Percentiles rank a stretch among this genome's conserved stretches.
Evolutionary conservation across 225 moss, liverwort and hornwort species (phyloP).

Genomic region (Anthoceros angustus): DNA sequence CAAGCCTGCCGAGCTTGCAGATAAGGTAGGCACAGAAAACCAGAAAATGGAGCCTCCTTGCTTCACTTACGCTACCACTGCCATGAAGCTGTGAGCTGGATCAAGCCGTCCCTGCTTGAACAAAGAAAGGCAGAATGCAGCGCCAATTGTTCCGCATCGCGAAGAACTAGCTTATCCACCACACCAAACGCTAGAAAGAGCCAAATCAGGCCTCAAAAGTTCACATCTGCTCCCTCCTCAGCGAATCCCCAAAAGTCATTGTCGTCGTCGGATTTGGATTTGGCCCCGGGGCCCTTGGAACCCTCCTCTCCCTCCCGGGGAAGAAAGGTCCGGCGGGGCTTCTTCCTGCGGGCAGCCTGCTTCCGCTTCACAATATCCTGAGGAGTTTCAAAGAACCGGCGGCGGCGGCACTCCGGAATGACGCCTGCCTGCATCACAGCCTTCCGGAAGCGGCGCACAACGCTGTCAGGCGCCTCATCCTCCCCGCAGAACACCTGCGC

Average conservation of each 20-base stretch:
- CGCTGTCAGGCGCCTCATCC: conserved; percentile 85
- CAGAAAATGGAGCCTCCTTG: too few species aligned
- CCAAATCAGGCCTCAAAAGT: conserved; percentile 15
- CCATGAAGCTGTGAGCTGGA: too few species aligned
- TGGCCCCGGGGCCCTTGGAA: conserved; percentile 21
- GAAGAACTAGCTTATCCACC: not conserved
- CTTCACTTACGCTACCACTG: too few species aligned
- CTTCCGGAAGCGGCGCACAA: conserved; percentile 80
- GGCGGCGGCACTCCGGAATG: conserved; percentile 85
- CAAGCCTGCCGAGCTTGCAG: too few species aligned
- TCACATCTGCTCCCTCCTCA: conserved; percentile 37
- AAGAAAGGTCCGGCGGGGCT: conserved; percentile 9
- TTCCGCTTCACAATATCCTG: conserved; percentile 97
- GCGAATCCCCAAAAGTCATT: conserved; percentile 55
- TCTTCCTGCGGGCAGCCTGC: conserved; percentile 16
- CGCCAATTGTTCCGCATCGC: too few species aligned
- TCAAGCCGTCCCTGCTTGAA: too few species aligned
- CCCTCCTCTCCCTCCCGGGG: conserved; percentile 11
- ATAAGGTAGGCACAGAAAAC: too few species aligned
- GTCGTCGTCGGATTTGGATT: conserved; percentile 22
- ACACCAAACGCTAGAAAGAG: not conserved
- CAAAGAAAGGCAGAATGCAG: too few species aligned
- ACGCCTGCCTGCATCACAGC: conserved; percentile 92
- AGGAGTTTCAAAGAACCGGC: conserved; percentile 85
- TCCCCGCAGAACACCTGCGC: conserved; percentile 86